Base-by-base conservation (phyloP, 441 rosid species). In the Theobroma grandiflorum region DNA sequence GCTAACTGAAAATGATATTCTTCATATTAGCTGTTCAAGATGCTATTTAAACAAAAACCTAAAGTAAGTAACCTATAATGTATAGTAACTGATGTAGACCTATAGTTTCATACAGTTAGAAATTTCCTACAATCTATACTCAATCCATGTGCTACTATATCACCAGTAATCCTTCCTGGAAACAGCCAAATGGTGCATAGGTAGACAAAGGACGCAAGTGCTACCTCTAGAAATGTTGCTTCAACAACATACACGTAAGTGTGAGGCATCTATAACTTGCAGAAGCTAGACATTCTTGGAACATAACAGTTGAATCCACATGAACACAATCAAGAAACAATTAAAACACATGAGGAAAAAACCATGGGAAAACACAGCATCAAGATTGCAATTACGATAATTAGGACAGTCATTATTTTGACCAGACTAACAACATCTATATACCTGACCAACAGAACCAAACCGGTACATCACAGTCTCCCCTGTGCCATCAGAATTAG, bases 401-500 rank as follows among this genome's bases (percentile, higher is more conserved):
- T 11, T 52, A 52, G 5, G 63, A 66, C 8, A 66, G 55, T 45
- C 16, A 70, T 63, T 45, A 62, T 12, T 31, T 45, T 68, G 18
- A 79, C 26, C 10, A 40, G 75, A 80, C 43, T 63, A 26, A 35
- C 16, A 61, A 11, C 47, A 77, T 66, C 63, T 73, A 45, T 42
- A 50, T 93, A 97, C 99, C 99, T 95, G 99, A 85, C 98, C 99
- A 83, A 97, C 99, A 33, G 99, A 97, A 58, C 99, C 99, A 86
- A 97, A 95, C 65, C 99, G 95, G 78, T 94, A 95, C 90, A 97
- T 90, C 78, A 97, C 85, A 42, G 89, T 86, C 85, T 97, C 99
- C 55, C 87, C 92, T 10, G 94, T 82, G 78, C 94, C 97, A 75
- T 94, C 98, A 9, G 98, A 84, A 85, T 88, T 93, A 78, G 97